A percentile compares a stretch with the other conserved stretches of the same genome.
Conservation (phyloP, 2,329 filamentous ascomycete genomes). For the Penicillium digitatum region DNA sequence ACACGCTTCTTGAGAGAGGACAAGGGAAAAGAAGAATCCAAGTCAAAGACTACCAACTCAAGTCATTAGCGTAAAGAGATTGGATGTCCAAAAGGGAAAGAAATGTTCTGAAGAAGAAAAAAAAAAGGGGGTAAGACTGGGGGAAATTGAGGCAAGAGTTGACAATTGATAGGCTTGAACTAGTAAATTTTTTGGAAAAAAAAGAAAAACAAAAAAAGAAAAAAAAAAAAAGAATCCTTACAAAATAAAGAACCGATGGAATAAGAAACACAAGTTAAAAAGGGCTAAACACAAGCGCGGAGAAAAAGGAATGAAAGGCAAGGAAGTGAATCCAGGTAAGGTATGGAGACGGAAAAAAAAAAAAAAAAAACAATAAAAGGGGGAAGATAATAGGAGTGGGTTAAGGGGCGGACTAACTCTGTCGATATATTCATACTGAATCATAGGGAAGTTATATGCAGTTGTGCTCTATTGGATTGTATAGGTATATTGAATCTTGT, state of each 20-base stretch:
- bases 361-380: slow-evolving; percentile 25
- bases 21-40: slow-evolving; percentile 11
- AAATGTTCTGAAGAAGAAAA: slow-evolving; percentile 11
- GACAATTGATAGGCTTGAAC: slow-evolving; percentile 2
- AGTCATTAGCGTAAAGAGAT: slow-evolving; percentile 23
- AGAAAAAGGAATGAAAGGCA: slow-evolving; percentile 34
- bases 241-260: slow-evolving; percentile 2
- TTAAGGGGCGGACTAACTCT: slow-evolving; percentile 19
- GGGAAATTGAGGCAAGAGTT: slow-evolving; percentile 14
- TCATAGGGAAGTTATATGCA: not conserved
- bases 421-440: not conserved
- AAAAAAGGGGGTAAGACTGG: slow-evolving; percentile 21
- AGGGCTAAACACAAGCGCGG: slow-evolving; percentile 22
- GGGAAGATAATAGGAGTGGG: slow-evolving; percentile 26
- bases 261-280: slow-evolving; percentile 28
- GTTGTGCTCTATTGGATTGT: not conserved
- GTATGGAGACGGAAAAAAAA: slow-evolving; percentile 20
- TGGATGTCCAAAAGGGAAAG: slow-evolving; percentile 14
- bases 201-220: slow-evolving; percentile 7
- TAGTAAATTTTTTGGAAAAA: not conserved
- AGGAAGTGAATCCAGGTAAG: slow-evolving; percentile 23
- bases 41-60: slow-evolving; percentile 15
- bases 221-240: slow-evolving; percentile 6
- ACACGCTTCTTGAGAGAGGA: slow-evolving; percentile 3
- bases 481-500: not conserved